phyloP scores from a whole-genome alignment of 148 eudicot genomes.

The Dysphania ambrosioides region DNA sequence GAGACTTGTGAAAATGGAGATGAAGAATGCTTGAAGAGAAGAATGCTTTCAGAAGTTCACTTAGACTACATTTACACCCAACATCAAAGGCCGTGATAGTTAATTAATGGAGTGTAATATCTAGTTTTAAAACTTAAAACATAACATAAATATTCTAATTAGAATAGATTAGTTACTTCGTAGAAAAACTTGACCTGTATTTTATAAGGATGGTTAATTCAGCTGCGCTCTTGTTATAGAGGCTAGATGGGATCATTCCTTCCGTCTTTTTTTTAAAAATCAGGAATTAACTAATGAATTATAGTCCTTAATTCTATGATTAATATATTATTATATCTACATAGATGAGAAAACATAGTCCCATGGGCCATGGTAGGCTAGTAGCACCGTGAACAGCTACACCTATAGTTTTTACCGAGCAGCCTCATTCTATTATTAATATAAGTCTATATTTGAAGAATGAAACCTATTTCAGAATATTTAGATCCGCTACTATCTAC shows the following conservation, averaged over 20 bases:
- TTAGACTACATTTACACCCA: conserved; percentile 60
- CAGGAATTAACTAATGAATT: conserved; percentile 1
- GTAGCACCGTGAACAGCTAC: not conserved
- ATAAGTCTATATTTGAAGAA: too few relatives aligned
- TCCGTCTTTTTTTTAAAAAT: not conserved
- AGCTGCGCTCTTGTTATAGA: conserved; percentile 12
- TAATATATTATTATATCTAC: too few relatives aligned
- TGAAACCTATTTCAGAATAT: not conserved
- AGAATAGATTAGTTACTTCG: conserved; percentile 22
- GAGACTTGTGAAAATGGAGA: conserved; percentile 38
- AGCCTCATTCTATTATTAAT: too few relatives aligned
- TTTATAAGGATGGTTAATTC: conserved; percentile 12
- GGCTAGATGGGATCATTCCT: not conserved
- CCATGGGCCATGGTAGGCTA: too few relatives aligned
- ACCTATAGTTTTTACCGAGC: too few relatives aligned
- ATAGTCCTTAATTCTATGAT: not conserved
- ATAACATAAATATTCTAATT: not conserved
- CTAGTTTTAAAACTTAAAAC: conserved; percentile 6
- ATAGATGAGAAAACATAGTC: too few relatives aligned
- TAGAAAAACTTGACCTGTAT: conserved; percentile 9
- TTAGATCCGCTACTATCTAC: too few relatives aligned
- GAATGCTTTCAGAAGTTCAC: conserved; percentile 45
- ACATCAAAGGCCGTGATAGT: conserved; percentile 32
- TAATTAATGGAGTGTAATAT: conserved; percentile 1
- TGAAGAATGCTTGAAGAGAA: conserved; percentile 47